Conservation (phyloP, 2,329 filamentous ascomycete species). For the Calonectria pauciramosa region DNA sequence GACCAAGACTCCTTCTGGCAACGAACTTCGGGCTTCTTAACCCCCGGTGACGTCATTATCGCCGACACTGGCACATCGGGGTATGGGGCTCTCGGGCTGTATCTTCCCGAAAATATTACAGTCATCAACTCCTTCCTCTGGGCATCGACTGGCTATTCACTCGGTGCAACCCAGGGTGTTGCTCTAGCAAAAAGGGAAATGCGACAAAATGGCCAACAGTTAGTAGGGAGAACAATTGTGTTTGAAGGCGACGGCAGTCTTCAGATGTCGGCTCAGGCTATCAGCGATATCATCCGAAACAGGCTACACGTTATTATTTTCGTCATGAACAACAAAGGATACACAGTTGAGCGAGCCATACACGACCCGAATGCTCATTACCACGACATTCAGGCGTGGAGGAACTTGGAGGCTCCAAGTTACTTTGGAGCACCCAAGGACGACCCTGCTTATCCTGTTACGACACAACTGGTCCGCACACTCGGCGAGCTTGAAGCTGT, state of each 20-base stretch:
- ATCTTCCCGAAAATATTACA: neutral
- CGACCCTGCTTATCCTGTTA: neutral
- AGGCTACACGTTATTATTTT: neutral
- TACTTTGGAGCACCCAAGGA: neutral
- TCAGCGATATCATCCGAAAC: neutral
- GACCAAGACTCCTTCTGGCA: slow-evolving; percentile 20
- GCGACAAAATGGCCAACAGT: neutral
- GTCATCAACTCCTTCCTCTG: neutral
- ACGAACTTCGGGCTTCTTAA: slow-evolving; percentile 1
- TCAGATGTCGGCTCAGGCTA: neutral
- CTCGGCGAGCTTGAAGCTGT: neutral
- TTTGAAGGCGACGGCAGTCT: neutral
- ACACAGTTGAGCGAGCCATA: neutral
- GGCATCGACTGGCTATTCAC: neutral
- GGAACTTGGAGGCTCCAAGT: neutral
- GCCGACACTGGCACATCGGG: neutral
- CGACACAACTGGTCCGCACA: neutral
- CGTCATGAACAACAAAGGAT: neutral
- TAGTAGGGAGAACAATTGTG: neutral
- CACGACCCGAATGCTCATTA: neutral
- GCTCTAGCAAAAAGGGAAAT: neutral
- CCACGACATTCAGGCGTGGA: neutral
- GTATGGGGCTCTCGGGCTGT: neutral
- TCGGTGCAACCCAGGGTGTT: neutral
- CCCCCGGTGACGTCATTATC: slow-evolving; percentile 5